Percentiles rank a stretch among this genome's conserved stretches.
Conservation (phyloP, 768 basidiomycete species). For the Rhizopogon vinicolor region DNA sequence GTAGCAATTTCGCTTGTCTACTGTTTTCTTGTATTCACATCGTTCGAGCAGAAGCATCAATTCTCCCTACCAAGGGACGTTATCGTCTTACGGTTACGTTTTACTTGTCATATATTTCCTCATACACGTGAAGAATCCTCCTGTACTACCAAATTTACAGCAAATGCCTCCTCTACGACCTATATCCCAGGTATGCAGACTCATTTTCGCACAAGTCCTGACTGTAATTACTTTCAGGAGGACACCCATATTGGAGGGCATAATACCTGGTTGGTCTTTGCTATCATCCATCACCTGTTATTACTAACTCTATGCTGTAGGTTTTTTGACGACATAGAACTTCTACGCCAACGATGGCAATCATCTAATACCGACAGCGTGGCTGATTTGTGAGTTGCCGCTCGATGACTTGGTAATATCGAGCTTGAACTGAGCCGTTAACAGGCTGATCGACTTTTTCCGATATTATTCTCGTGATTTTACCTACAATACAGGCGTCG, state of each 20-base stretch:
- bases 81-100: conserved; percentile 97
- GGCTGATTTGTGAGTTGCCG: conserved; percentile 76
- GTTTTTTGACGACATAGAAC: conserved; percentile 98
- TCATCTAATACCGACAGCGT: conserved; percentile 91
- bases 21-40: not conserved
- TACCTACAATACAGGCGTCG: conserved; percentile 84
- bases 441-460: conserved; percentile 95
- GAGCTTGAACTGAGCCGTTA: conserved; percentile 1
- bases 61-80: conserved; percentile 94
- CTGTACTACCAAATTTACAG: conserved; percentile 94
- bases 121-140: conserved; percentile 95
- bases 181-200: conserved; percentile 59
- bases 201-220: not conserved
- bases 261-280: conserved; percentile 65
- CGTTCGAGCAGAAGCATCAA: conserved; percentile 79
- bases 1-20: conserved; percentile 29
- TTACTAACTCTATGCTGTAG: conserved; percentile 30
- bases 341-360: conserved; percentile 87
- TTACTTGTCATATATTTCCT: conserved; percentile 97
- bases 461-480: conserved; percentile 95
- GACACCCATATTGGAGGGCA: conserved; percentile 76
- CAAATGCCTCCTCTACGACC: conserved; percentile 90
- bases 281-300: conserved; percentile 2
- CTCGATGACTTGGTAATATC: not conserved
- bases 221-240: conserved; percentile 42